phyloP scores from a whole-genome alignment of 31 red algal genomes.

The Asparagopsis taxiformis region DNA sequence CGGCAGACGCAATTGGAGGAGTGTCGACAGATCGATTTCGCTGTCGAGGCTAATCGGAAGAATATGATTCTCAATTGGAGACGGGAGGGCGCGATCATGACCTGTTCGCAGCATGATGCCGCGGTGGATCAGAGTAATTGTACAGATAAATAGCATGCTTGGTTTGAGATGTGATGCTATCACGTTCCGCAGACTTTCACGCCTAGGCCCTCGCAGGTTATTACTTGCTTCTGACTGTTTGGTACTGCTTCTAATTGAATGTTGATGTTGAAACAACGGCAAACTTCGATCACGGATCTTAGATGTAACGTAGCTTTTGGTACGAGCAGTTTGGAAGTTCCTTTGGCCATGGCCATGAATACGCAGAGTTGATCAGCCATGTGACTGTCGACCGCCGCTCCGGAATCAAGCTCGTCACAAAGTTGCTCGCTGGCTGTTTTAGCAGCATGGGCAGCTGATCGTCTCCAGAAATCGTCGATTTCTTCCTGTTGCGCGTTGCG shows the following conservation, averaged over 20 bases:
- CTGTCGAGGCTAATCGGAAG: neutral
- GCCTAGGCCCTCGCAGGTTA: neutral
- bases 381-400: slow-evolving; percentile 37
- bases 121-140: too few species aligned
- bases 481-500: neutral
- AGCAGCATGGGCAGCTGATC: slow-evolving; percentile 20
- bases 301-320: neutral
- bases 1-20: neutral
- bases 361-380: slow-evolving; percentile 69
- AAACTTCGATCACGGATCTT: neutral
- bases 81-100: too few species aligned
- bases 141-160: too few species aligned
- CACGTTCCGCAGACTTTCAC: neutral
- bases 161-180: too few species aligned
- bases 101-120: too few species aligned
- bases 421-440: slow-evolving; percentile 22
- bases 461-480: slow-evolving; percentile 17
- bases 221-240: neutral
- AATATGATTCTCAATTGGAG: neutral
- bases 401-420: slow-evolving; percentile 16
- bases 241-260: neutral
- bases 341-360: slow-evolving; percentile 63
- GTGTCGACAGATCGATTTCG: neutral
- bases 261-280: neutral
- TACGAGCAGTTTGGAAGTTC: slow-evolving; percentile 6